Conservation (phyloP, 805 yeast genomes). For the Candida qinlingensis region DNA sequence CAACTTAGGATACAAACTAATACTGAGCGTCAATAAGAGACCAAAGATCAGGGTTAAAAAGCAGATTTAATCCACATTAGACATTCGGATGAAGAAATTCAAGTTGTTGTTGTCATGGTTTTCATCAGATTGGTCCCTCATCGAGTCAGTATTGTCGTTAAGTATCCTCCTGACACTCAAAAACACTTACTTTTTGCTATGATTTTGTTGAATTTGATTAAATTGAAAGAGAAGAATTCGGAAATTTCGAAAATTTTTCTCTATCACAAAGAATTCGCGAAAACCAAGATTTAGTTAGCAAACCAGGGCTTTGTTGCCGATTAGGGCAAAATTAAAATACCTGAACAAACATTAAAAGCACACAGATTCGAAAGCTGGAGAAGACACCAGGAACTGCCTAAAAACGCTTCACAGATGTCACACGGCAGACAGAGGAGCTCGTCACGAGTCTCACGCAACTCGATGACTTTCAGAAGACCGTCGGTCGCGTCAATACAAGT, state of each 20-base stretch:
- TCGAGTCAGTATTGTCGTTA: too few species aligned
- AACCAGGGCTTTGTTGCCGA: neutral
- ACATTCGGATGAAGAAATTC: conserved; percentile 72
- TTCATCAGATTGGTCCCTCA: conserved; percentile 29
- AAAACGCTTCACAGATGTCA: neutral
- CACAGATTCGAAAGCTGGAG: too few species aligned
- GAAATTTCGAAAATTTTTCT: too few species aligned
- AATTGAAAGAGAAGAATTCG: too few species aligned
- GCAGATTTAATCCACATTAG: conserved; percentile 59
- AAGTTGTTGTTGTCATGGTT: conserved; percentile 40
- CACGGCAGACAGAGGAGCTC: conserved; percentile 11
- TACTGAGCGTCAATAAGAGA: neutral
- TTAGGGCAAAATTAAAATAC: too few species aligned
- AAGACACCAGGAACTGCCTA: neutral
- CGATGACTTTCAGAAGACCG: conserved; percentile 28
- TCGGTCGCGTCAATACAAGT: conserved; percentile 26
- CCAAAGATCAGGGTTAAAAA: conserved; percentile 59
- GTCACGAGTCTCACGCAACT: conserved; percentile 12
- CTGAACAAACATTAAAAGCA: too few species aligned
- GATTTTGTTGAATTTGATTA: too few species aligned
- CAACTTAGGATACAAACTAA: neutral
- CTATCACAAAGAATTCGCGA: too few species aligned
- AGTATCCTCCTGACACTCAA: too few species aligned
- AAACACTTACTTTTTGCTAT: too few species aligned
- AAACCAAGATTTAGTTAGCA: neutral